Evolutionary conservation across 1,139 yeast species (phyloP).

Genomic region (Blastobotrys raffinosifermentans): DNA sequence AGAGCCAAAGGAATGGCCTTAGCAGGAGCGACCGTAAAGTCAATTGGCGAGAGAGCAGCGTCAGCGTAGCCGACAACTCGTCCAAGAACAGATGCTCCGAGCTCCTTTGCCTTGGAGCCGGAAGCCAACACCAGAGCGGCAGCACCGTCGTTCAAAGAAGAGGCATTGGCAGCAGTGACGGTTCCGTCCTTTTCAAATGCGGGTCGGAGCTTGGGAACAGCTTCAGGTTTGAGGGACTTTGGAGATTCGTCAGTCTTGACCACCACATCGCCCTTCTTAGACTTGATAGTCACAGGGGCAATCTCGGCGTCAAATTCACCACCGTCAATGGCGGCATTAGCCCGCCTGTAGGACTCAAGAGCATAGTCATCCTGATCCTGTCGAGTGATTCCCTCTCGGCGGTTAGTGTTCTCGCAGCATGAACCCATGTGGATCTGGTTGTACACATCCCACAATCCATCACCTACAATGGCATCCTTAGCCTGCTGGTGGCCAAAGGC

Average conservation of each 20-base stretch:
- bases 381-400: slow-evolving; percentile 45
- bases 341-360: slow-evolving; percentile 46
- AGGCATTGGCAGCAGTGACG: slow-evolving; percentile 91
- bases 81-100: slow-evolving; percentile 62
- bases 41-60: slow-evolving; percentile 87
- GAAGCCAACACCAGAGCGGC: slow-evolving; percentile 83
- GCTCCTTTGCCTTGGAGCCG: slow-evolving; percentile 61
- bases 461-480: slow-evolving; percentile 51
- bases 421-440: slow-evolving; percentile 54
- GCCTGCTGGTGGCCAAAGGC: slow-evolving; percentile 46
- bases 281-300: slow-evolving; percentile 49
- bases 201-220: slow-evolving; percentile 68
- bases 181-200: slow-evolving; percentile 90
- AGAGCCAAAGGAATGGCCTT: slow-evolving; percentile 86
- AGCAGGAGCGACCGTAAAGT: slow-evolving; percentile 91
- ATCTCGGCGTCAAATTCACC: slow-evolving; percentile 50
- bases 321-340: slow-evolving; percentile 40
- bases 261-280: slow-evolving; percentile 45
- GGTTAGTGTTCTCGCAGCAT: slow-evolving; percentile 59
- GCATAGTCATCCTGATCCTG: slow-evolving; percentile 55
- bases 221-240: slow-evolving; percentile 60
- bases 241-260: slow-evolving; percentile 64
- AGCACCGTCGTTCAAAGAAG: slow-evolving; percentile 91
- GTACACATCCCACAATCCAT: slow-evolving; percentile 54
- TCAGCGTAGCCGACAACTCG: slow-evolving; percentile 86